Evolutionary conservation across 768 basidiomycete species (phyloP), one percentile per base, ranked within the genome.

Genomic region (Rhizopogon vesiculosus): DNA sequence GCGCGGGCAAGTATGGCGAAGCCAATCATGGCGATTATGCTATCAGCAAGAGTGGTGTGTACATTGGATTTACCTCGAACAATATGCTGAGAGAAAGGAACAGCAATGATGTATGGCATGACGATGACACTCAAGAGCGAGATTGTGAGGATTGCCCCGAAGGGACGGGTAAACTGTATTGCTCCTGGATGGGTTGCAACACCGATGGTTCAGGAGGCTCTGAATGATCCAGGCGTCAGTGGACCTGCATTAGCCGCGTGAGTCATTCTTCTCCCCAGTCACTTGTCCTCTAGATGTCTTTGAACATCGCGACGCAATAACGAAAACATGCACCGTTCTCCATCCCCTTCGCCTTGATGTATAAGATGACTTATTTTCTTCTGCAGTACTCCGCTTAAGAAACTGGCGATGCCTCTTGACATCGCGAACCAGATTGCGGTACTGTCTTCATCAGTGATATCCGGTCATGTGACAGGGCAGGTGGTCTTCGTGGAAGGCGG

Each of bases 61-160:
- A 1, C n/a, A n/a, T 25, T 42, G 13, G 15, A 43, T 45, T 12
- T 40, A 25, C 18, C 2, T 56, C 5, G 3, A 45, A 3, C 19
- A n/a, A 38, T 40, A 5, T 56, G 13, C 3, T 38, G 16, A 12
- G 16, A 9, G 31, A 5, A 0, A 28, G 25, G 40, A 29, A 13
- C 19, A 86, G 86, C 81, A 7, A 76, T 87, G 74, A 88, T 88
- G 87, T 85, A 87, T 58, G 89, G 87, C 1, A 64, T 90, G 39
- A 81, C 80, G 3, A 69, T 84, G 62, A 75, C 82, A 5, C 75
- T 90, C 59, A 90, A 91, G 70, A 91, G 89, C 65, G 88, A 91
- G 69, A 89, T 90, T 53, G 87, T 91, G 48, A 81, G 81, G 69
- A 80, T 89, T 56, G 87, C 87, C 0, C 85, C 87, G 0, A 76